Percentiles rank a stretch among this genome's conserved stretches.
Evolutionary conservation across 768 basidiomycete genomes (phyloP).

Genomic region (Sarcodon sp.): DNA sequence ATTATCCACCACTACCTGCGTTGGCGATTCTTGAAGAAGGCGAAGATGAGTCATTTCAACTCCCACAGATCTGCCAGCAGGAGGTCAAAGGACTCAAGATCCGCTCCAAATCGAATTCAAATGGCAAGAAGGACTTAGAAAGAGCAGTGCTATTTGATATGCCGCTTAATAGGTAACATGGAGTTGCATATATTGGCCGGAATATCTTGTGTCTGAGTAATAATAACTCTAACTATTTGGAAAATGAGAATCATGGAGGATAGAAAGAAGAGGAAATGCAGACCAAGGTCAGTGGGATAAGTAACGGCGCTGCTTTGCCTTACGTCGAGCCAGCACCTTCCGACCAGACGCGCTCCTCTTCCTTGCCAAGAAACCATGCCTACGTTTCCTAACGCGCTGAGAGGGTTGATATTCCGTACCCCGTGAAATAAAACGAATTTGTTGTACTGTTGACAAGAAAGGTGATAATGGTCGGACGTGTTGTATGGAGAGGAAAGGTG

Average conservation of each 20-base stretch:
- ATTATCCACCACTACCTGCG: not conserved
- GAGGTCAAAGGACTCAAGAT: not conserved
- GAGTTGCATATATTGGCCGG: not conserved
- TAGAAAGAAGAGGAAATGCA: not conserved
- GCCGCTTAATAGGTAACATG: not conserved
- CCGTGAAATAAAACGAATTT: constrained; percentile 51
- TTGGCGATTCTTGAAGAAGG: constrained; percentile 1
- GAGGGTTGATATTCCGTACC: constrained; percentile 97
- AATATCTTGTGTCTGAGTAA: no score
- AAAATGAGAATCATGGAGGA: no score
- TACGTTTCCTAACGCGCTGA: constrained; percentile 84
- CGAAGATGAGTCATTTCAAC: not conserved
- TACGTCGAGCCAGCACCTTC: constrained; percentile 57
- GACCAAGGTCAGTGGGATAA: constrained; percentile 51
- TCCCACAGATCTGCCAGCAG: constrained; percentile 6
- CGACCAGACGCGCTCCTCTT: constrained; percentile 57
- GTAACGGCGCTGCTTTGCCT: constrained; percentile 65
- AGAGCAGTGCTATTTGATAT: not conserved
- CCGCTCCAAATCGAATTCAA: constrained; percentile 4
- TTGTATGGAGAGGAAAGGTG: not conserved
- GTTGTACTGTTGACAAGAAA: constrained; percentile 28
- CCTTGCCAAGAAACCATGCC: constrained; percentile 81
- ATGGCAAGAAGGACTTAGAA: constrained; percentile 2
- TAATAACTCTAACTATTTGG: no score
- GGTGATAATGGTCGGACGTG: constrained; percentile 14